Conservation (phyloP, 345 rosid genomes). For the Geranium brycei region DNA sequence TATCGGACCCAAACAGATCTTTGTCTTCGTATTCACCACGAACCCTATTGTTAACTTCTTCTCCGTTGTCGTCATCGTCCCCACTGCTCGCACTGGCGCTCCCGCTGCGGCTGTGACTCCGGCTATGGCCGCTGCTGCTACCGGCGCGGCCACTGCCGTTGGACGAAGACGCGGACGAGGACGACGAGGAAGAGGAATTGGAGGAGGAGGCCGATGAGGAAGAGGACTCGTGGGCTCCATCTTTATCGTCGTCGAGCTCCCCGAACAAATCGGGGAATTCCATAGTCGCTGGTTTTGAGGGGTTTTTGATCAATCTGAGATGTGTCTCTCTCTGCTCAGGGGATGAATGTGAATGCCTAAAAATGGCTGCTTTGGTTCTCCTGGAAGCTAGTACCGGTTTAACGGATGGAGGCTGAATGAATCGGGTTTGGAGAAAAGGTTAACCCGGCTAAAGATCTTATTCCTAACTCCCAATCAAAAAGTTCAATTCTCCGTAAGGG, state of each 20-base stretch:
- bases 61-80: constrained; percentile 22
- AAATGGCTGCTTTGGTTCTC: too few species aligned
- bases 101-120: constrained; percentile 20
- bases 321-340: too few species aligned
- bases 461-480: too few species aligned
- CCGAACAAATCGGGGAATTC: background rate
- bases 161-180: constrained; percentile 22
- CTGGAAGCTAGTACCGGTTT: too few species aligned
- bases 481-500: too few species aligned
- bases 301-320: background rate
- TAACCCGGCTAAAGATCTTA: too few species aligned
- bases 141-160: constrained; percentile 13
- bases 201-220: constrained; percentile 39
- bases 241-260: constrained; percentile 5
- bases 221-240: constrained; percentile 32
- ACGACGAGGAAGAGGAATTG: constrained; percentile 23
- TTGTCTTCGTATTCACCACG: constrained; percentile 19
- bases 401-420: too few species aligned
- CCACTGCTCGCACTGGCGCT: constrained; percentile 42
- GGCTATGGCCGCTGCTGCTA: constrained; percentile 6
- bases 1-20: constrained; percentile 87
- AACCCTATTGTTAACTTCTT: constrained; percentile 18
- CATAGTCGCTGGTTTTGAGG: background rate
- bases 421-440: too few species aligned
- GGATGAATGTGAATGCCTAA: too few species aligned